Evolutionary conservation across 768 basidiomycete genomes (phyloP).

Genomic region (Collybia sp.): DNA sequence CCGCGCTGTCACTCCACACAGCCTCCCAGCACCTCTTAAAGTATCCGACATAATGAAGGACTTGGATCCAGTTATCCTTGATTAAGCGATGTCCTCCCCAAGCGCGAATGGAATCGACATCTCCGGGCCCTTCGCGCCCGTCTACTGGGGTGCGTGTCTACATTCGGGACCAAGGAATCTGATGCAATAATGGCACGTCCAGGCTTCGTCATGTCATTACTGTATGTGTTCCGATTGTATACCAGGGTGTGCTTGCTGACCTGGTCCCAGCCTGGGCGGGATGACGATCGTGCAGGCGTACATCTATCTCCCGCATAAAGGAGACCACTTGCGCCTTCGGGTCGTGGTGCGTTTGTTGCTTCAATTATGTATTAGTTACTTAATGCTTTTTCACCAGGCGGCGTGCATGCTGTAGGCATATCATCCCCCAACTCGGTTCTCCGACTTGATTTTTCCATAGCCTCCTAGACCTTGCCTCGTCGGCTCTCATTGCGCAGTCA

Average conservation of each 20-base stretch:
- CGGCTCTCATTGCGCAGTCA: slow-evolving; percentile 26
- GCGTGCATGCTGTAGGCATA: too few species aligned
- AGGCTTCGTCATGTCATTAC: slow-evolving; percentile 11
- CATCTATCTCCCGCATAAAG: slow-evolving; percentile 18
- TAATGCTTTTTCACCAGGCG: not conserved
- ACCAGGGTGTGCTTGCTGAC: not conserved
- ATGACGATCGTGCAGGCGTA: slow-evolving; percentile 26
- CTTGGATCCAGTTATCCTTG: too few species aligned
- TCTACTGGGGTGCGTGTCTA: slow-evolving; percentile 14
- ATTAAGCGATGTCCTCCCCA: not conserved
- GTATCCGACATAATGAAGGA: too few species aligned
- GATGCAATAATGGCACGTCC: not conserved
- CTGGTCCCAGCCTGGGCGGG: slow-evolving; percentile 17
- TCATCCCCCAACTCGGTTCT: not conserved
- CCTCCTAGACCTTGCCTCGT: slow-evolving; percentile 24
- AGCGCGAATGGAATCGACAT: slow-evolving; percentile 12
- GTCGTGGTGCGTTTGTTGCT: slow-evolving; percentile 13
- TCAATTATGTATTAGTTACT: not conserved
- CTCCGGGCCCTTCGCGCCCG: slow-evolving; percentile 10
- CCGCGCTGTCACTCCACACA: too few species aligned
- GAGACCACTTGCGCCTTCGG: slow-evolving; percentile 16
- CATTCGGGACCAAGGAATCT: not conserved
- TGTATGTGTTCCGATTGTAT: slow-evolving; percentile 1
- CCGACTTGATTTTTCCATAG: slow-evolving; percentile 6
- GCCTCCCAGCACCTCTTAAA: too few species aligned